These are phyloP conservation scores for Auricularia sp. DNA, from an alignment of 768 basidiomycete genomes.

Conservation along the genomic window DNA sequence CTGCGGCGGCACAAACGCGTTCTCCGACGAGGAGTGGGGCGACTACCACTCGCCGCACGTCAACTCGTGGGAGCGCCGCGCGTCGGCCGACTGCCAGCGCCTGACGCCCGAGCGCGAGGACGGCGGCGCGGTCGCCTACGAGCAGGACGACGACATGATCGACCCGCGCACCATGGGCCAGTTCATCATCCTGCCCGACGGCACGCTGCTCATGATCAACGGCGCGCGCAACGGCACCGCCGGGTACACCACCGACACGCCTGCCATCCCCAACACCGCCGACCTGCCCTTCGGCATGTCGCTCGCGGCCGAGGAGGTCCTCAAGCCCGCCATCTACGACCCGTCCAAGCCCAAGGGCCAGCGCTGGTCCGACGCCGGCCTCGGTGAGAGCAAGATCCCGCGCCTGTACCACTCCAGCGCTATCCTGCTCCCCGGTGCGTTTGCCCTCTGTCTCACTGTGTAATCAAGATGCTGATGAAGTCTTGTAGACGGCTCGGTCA, in stretches of 20 bases:
- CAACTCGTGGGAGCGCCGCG: constrained; percentile 27
- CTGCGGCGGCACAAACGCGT: constrained; percentile 66
- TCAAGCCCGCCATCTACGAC: constrained; percentile 57
- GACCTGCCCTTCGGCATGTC: constrained; percentile 12
- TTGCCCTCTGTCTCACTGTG: constrained; percentile 5
- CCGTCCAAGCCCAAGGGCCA: constrained; percentile 48
- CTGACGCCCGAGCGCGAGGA: constrained; percentile 53
- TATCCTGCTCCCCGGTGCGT: constrained; percentile 47
- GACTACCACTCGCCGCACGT: constrained; percentile 9
- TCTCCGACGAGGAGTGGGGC: constrained; percentile 37
- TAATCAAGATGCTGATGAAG: background rate
- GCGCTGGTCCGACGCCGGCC: constrained; percentile 57
- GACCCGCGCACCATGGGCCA: constrained; percentile 65
- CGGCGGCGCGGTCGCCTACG: constrained; percentile 39
- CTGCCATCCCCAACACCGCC: constrained; percentile 19
- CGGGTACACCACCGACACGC: constrained; percentile 31
- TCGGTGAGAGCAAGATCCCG: constrained; percentile 50
- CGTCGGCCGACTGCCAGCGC: constrained; percentile 68
- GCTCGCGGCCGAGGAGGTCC: constrained; percentile 49
- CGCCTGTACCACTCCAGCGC: constrained; percentile 78
- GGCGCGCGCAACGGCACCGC: constrained; percentile 58
- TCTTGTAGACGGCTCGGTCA: constrained; percentile 42
- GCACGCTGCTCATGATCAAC: constrained; percentile 56
- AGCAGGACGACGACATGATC: constrained; percentile 53
- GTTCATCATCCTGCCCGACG: constrained; percentile 60